Evolutionary conservation across 495 filamentous ascomycete genomes (phyloP), one percentile per base, ranked within the genome.

Genomic region (Staphylotrichum tortipilum): DNA sequence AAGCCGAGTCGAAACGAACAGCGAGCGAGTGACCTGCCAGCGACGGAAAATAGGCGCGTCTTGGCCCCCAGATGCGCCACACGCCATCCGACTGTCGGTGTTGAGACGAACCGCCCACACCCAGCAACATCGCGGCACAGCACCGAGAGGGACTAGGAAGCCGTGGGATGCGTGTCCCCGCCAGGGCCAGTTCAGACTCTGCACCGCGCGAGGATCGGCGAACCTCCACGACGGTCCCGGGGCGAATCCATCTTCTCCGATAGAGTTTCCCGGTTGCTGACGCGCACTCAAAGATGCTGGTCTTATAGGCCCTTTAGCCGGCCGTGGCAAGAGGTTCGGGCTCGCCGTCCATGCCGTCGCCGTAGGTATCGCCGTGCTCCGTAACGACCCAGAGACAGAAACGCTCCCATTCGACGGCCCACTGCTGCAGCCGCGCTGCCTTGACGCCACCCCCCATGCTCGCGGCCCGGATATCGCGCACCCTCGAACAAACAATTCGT

Each of bases 351-450:
- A 14, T 18, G 15, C 33, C 47, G 12, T 50, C 48, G 21, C 26
- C 49, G 38, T 45, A 47, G 6, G 46, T 17, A 4, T 78, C 78
- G 14, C 82, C 84, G 74, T 80, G 94, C 63, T 92, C 85, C 43
- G 78, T 68, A 7, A 95, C 84, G 47, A 97, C 71, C 90, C 89
- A 97, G 44, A 87, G 73, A 64, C 90, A 96, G 61, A 94, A 98
- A 53, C 77, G 72, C 69, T 98, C 92, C 81, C 91, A 96, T 41
- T 84, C 77, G 37, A 74, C 66, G 35, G 74, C 76, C 85, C 89
- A 96, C 59, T 91, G 75, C 62, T 76, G 78, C 68, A 97, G 61
- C 43, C 84, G 77, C 50, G 78, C 53, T 2, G 85, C 84, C 63
- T 90, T 83, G 17, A 83, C 49, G 0, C 88, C 84, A 45, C 74